Conservation (phyloP, 1,284 basidiomycete species). For the Cyathus pygmaeus region DNA sequence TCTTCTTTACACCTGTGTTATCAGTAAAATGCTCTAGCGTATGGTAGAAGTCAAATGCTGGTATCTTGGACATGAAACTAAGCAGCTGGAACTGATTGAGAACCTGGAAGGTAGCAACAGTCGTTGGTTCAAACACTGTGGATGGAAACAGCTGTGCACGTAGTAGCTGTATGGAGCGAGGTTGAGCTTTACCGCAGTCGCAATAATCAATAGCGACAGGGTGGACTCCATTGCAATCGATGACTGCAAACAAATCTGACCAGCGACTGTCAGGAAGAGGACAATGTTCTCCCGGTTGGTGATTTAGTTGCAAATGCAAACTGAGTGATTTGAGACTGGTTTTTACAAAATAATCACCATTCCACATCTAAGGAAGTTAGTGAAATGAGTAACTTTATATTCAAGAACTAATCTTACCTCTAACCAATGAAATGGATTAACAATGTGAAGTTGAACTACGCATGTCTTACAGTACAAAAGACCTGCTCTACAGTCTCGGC, state of each 20-base stretch:
- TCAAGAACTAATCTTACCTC: not conserved
- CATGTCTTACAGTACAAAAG: not conserved
- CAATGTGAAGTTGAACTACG: not conserved
- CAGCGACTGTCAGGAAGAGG: slow-evolving; percentile 5
- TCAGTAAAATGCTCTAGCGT: slow-evolving; percentile 25
- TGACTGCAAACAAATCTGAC: slow-evolving; percentile 15
- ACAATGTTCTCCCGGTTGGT: not conserved
- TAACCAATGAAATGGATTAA: not conserved
- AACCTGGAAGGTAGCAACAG: slow-evolving; percentile 23
- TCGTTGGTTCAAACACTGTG: slow-evolving; percentile 17
- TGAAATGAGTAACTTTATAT: not conserved
- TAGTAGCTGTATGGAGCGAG: slow-evolving; percentile 24
- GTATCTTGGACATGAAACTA: slow-evolving; percentile 25
- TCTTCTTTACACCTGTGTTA: slow-evolving; percentile 17
- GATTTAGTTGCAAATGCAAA: not conserved
- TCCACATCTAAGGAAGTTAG: not conserved
- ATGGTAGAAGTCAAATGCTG: slow-evolving; percentile 31
- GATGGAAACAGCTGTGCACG: slow-evolving; percentile 25
- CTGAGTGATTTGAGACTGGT: not conserved
- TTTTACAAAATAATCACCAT: not conserved
- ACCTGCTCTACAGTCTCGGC: not conserved
- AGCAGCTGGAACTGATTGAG: slow-evolving; percentile 29
- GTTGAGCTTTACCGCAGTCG: slow-evolving; percentile 7
- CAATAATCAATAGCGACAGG: slow-evolving; percentile 25
- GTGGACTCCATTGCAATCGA: slow-evolving; percentile 22